Conservation (phyloP, 1,284 basidiomycete species). For the Ganoderma boninense region DNA sequence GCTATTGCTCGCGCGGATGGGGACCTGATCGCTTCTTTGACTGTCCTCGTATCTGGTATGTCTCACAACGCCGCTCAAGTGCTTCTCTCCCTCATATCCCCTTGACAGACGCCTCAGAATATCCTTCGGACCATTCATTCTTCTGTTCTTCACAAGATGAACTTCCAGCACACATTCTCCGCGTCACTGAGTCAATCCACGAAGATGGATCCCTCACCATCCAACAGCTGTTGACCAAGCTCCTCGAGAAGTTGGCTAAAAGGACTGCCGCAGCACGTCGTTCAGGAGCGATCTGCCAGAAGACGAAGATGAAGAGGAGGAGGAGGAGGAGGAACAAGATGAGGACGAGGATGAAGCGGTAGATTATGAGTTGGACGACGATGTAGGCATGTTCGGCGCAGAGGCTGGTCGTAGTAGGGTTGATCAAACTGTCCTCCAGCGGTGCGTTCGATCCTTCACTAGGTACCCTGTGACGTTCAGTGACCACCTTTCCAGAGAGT, state of each 20-base stretch:
- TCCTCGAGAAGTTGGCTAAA: slow-evolving; percentile 34
- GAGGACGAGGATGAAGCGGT: slow-evolving; percentile 47
- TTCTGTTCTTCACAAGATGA: slow-evolving; percentile 61
- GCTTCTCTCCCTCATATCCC: background rate
- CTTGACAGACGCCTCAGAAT: slow-evolving; percentile 64
- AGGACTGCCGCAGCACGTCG: slow-evolving; percentile 10
- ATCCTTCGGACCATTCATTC: slow-evolving; percentile 62
- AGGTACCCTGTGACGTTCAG: background rate
- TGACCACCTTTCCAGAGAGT: slow-evolving; percentile 50
- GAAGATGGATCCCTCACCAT: slow-evolving; percentile 52
- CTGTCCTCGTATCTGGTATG: slow-evolving; percentile 61
- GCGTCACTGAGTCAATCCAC: slow-evolving; percentile 53
- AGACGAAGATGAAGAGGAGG: slow-evolving; percentile 51
- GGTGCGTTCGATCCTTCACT: slow-evolving; percentile 28
- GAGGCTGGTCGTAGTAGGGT: slow-evolving; percentile 15
- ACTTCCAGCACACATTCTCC: slow-evolving; percentile 46
- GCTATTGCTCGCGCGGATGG: slow-evolving; percentile 46
- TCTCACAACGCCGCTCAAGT: background rate
- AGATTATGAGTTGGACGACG: slow-evolving; percentile 41
- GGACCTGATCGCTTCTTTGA: slow-evolving; percentile 48
- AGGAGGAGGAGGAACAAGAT: slow-evolving; percentile 33
- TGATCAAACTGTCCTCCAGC: slow-evolving; percentile 32
- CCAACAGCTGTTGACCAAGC: slow-evolving; percentile 46
- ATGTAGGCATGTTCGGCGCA: slow-evolving; percentile 21
- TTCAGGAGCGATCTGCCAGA: slow-evolving; percentile 29